A percentile compares a stretch with the other conserved stretches of the same genome.
Evolutionary conservation across 495 filamentous ascomycete genomes (phyloP).

Genomic region (Geoglossum glabrum): DNA sequence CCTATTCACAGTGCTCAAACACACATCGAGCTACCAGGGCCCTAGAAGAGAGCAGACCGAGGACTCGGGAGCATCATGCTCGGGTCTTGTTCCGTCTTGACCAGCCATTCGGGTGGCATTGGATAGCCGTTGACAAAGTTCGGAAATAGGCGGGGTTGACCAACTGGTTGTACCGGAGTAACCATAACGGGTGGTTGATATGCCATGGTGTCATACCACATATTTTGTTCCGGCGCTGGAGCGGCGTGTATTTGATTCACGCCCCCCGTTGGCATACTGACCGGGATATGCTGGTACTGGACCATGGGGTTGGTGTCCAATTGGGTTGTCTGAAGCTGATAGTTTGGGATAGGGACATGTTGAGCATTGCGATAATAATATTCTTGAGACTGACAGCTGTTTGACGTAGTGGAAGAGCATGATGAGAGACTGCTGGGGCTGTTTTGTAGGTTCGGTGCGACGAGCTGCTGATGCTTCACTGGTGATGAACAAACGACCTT

Average conservation of each 20-base stretch:
- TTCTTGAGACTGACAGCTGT: slow-evolving; percentile 1
- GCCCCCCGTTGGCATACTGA: not conserved
- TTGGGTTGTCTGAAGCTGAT: not conserved
- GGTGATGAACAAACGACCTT: not conserved
- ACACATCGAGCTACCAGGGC: not conserved
- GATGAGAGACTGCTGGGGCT: slow-evolving; percentile 2
- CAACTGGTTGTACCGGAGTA: not conserved
- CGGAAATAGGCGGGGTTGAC: not conserved
- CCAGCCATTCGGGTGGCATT: not conserved
- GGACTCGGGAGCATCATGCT: not conserved
- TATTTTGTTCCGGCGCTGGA: not conserved
- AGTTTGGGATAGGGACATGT: not conserved
- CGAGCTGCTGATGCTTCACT: slow-evolving; percentile 1
- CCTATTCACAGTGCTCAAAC: not conserved
- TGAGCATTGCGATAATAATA: not conserved
- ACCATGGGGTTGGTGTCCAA: not conserved
- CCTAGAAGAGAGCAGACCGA: not conserved
- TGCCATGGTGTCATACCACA: slow-evolving; percentile 1
- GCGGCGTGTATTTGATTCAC: not conserved
- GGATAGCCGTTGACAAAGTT: not conserved
- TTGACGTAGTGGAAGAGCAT: not conserved
- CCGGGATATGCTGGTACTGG: not conserved
- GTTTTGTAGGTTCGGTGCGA: slow-evolving; percentile 1
- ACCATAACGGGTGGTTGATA: not conserved
- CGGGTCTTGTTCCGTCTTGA: not conserved